phyloP scores from a whole-genome alignment of 2,329 filamentous ascomycete genomes.

The Ascochyta pisi region DNA sequence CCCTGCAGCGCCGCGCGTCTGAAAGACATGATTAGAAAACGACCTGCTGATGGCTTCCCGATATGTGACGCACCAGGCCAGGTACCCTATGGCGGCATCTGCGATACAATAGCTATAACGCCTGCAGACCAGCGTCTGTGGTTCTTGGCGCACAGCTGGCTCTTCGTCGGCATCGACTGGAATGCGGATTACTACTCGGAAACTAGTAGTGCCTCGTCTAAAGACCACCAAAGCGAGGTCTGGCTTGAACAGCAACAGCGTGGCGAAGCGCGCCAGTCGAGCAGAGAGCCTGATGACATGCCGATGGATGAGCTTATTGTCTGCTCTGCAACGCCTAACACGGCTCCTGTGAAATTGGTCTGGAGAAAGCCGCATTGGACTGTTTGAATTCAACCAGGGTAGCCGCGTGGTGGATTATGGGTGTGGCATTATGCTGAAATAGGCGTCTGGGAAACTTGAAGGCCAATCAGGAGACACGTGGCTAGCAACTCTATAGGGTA shows the following conservation, averaged over 20 bases:
- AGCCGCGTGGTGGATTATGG: no score
- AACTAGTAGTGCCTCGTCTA: not conserved
- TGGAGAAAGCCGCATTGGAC: constrained; percentile 13
- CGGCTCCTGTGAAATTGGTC: not conserved
- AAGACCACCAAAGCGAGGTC: not conserved
- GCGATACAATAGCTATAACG: constrained; percentile 9
- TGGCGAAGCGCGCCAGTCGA: not conserved
- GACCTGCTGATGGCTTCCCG: constrained; percentile 16
- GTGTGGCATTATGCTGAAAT: no score
- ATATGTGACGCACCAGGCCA: constrained; percentile 8
- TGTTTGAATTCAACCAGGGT: not conserved
- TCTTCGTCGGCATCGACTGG: constrained; percentile 18
- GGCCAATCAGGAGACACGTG: no score
- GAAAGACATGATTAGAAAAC: constrained; percentile 18
- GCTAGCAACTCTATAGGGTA: no score
- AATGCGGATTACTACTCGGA: constrained; percentile 15
- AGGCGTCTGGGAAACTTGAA: no score
- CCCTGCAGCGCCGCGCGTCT: constrained; percentile 21
- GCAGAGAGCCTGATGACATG: not conserved
- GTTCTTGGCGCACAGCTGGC: constrained; percentile 19
- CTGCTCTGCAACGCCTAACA: not conserved
- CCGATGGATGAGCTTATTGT: not conserved
- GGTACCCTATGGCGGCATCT: constrained; percentile 8
- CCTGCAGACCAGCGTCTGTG: constrained; percentile 14
- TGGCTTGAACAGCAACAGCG: not conserved